phyloP scores from a whole-genome alignment of 164 flowering plant species.

The Nymphaea colorata region DNA sequence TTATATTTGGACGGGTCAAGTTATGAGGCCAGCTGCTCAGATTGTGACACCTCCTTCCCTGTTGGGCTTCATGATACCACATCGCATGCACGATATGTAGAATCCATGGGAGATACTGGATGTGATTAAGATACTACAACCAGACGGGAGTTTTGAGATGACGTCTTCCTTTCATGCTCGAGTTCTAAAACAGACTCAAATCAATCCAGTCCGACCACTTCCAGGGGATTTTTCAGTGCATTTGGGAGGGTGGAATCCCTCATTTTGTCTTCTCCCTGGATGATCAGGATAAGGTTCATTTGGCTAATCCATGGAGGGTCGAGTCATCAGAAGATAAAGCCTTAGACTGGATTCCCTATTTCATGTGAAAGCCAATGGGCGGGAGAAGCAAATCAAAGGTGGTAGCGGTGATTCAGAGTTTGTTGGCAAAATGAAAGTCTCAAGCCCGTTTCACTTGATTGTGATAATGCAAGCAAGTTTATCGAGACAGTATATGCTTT shows the following conservation, averaged over 20 bases:
- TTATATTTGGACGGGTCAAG: slow-evolving; percentile 8
- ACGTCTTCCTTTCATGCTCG: slow-evolving; percentile 28
- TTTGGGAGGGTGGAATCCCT: slow-evolving; percentile 55
- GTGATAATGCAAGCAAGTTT: background rate
- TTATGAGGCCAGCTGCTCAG: slow-evolving; percentile 15
- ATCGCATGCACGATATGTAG: slow-evolving; percentile 18
- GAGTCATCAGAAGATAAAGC: slow-evolving; percentile 25
- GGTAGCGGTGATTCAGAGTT: slow-evolving; percentile 17
- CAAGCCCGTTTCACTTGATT: slow-evolving; percentile 32
- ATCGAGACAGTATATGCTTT: slow-evolving; percentile 63
- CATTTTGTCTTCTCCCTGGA: slow-evolving; percentile 64
- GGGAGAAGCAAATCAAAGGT: slow-evolving; percentile 8
- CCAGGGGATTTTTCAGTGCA: slow-evolving; percentile 57
- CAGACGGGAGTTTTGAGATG: slow-evolving; percentile 9
- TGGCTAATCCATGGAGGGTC: slow-evolving; percentile 32
- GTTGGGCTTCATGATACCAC: slow-evolving; percentile 17
- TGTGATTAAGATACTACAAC: slow-evolving; percentile 11
- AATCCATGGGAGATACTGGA: slow-evolving; percentile 8
- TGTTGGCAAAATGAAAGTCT: slow-evolving; percentile 75
- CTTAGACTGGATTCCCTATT: slow-evolving; percentile 44
- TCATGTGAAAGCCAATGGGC: slow-evolving; percentile 22
- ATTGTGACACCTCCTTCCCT: slow-evolving; percentile 20
- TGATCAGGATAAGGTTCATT: slow-evolving; percentile 39
- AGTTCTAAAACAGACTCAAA: slow-evolving; percentile 29
- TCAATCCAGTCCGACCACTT: slow-evolving; percentile 23